Evolutionary conservation across 129 eudicot species (phyloP).

Genomic region (Lonicera japonica): DNA sequence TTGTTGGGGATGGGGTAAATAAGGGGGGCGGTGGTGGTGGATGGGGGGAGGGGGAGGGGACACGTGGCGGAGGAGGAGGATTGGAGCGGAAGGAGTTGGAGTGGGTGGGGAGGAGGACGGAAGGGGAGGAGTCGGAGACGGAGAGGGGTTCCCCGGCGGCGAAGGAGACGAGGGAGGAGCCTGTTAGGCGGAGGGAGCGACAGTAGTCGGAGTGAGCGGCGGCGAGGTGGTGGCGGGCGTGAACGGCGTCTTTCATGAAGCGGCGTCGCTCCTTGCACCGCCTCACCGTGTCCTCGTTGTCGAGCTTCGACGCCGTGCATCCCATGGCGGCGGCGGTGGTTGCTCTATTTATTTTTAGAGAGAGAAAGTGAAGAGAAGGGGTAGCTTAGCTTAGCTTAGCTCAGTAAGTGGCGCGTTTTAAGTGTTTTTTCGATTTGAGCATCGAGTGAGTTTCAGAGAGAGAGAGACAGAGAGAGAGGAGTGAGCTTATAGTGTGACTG

Average conservation of each 20-base stretch:
- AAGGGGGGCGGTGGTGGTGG: constrained; percentile 16
- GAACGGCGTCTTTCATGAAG: constrained; percentile 78
- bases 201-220: constrained; percentile 99
- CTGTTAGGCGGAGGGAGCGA: constrained; percentile 79
- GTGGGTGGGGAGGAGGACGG: constrained; percentile 56
- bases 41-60: constrained; percentile 31
- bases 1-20: constrained; percentile 20
- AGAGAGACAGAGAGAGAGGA: too few relatives aligned
- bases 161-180: constrained; percentile 71
- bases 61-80: constrained; percentile 22
- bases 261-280: constrained; percentile 98
- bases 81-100: constrained; percentile 21
- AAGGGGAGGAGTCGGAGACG: constrained; percentile 70
- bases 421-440: too few relatives aligned
- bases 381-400: too few relatives aligned
- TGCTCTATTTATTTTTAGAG: constrained; percentile 7
- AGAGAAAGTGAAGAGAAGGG: constrained; percentile 4
- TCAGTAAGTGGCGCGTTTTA: too few relatives aligned
- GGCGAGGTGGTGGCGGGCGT: constrained; percentile 98
- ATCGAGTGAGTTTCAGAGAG: too few relatives aligned
- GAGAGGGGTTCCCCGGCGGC: constrained; percentile 82
- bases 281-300: constrained; percentile 86
- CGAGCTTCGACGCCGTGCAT: constrained; percentile 88
- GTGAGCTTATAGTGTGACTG: too few relatives aligned
- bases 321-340: constrained; percentile 45